Evolutionary conservation across 495 filamentous ascomycete genomes (phyloP).

Genomic region (Halenospora varia): DNA sequence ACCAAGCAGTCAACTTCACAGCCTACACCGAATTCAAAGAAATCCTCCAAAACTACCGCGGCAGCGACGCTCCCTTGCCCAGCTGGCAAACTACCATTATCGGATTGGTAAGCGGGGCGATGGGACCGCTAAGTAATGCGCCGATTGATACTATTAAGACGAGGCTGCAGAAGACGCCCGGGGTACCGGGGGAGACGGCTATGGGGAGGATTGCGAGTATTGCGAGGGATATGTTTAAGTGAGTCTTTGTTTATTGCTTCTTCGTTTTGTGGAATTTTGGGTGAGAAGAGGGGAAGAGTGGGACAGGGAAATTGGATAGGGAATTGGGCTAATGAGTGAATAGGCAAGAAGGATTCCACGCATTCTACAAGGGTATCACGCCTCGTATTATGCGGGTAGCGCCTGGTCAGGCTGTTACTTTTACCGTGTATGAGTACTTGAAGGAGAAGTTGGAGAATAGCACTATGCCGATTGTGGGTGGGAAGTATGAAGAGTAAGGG

Average conservation of each 20-base stretch:
- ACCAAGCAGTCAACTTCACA: slow-evolving; percentile 99
- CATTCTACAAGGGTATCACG: slow-evolving; percentile 99
- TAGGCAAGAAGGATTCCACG: slow-evolving; percentile 79
- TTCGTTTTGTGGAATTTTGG: too few relatives aligned
- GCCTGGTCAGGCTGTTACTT: slow-evolving; percentile 96
- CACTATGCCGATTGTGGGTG: slow-evolving; percentile 59
- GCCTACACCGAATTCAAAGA: slow-evolving; percentile 94
- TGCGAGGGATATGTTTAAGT: slow-evolving; percentile 89
- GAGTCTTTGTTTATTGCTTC: slow-evolving; percentile 19
- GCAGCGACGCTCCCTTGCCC: slow-evolving; percentile 57
- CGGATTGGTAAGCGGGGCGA: slow-evolving; percentile 86
- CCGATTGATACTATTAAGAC: slow-evolving; percentile 99
- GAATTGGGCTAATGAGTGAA: background rate
- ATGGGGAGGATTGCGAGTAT: slow-evolving; percentile 73
- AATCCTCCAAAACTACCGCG: slow-evolving; percentile 61
- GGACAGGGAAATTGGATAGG: background rate
- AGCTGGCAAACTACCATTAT: slow-evolving; percentile 88
- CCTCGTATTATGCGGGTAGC: slow-evolving; percentile 96
- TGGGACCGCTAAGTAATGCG: slow-evolving; percentile 93
- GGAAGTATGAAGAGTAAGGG: slow-evolving; percentile 67
- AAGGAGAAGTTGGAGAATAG: slow-evolving; percentile 79
- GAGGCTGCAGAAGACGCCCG: slow-evolving; percentile 84
- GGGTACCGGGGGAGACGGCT: slow-evolving; percentile 74
- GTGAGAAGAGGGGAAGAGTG: background rate
- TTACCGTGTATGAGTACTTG: slow-evolving; percentile 91